Conservation (phyloP, 371 early-diverging fungal genomes). For the Mortierella sp. region DNA sequence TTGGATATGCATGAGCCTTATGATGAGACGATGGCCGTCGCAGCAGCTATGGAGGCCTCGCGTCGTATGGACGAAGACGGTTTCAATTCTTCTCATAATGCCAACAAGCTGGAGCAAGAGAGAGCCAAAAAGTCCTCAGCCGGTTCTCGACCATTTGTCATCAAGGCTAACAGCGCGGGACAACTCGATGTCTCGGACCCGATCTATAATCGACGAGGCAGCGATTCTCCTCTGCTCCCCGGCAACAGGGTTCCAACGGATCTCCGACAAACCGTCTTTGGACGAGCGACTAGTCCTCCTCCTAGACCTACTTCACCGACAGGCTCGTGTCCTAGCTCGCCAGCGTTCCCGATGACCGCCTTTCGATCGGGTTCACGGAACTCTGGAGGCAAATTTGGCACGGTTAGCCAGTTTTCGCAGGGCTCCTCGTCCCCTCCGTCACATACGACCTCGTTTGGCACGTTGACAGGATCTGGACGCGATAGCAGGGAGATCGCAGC, state of each 20-base stretch:
- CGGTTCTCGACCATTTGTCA: conserved; percentile 16
- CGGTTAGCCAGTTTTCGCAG: conserved; percentile 9
- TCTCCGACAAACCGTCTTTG: conserved; percentile 28
- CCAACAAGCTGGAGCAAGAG: conserved; percentile 28
- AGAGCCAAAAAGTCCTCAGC: neutral
- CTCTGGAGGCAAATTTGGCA: neutral
- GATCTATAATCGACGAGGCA: conserved; percentile 18
- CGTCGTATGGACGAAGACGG: conserved; percentile 16
- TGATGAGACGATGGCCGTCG: conserved; percentile 6
- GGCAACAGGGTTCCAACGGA: conserved; percentile 16
- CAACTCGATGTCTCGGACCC: neutral
- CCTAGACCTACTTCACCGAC: neutral
- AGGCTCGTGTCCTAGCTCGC: neutral
- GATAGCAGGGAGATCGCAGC: neutral
- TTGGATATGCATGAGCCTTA: conserved; percentile 3
- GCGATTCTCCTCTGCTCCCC: conserved; percentile 7
- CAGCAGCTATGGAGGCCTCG: conserved; percentile 17
- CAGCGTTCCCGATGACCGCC: conserved; percentile 19
- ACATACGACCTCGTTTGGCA: neutral
- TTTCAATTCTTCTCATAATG: conserved; percentile 10
- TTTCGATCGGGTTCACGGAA: conserved; percentile 7
- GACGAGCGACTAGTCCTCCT: conserved; percentile 15
- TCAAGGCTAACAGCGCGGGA: conserved; percentile 5
- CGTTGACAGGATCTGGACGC: neutral
- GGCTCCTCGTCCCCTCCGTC: neutral